Base-by-base conservation (phyloP, 805 yeast genomes). In the Hanseniaspora opuntiae region DNA sequence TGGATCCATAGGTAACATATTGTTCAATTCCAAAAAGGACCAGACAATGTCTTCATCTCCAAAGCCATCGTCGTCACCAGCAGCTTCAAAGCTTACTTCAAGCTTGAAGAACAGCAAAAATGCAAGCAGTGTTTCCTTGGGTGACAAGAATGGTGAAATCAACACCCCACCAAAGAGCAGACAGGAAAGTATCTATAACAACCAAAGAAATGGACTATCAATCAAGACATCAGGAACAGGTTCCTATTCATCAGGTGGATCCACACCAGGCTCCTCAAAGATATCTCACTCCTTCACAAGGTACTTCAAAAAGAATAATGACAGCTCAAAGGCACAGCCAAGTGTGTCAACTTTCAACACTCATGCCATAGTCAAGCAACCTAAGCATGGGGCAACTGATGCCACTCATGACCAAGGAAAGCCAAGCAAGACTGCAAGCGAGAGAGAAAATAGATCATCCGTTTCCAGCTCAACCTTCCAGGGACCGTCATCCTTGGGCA, bases 1-100 rank as follows among this genome's bases (percentile, higher is more conserved):
- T 8, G 64, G 59, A 54, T 67, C 70, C 1, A 55, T 67, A 32
- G 69, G 70, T n/a, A 65, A 60, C 47, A 57, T 66, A 16, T 63
- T 67, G 45, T 65, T 67, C 49, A 64, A 66, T 19, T 65, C 65
- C 25, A 47, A 40, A 30, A 47, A 47, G 32, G 45, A 44, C 16
- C 19, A 19, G 4, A 24, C 51, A 25, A 59, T 63, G 28, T 40
- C 49, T 3, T 55, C 55, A 10, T 57, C 57, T 30, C 53, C 56
- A 8, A 56, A 39, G 12, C 42, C 42, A 30, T 50, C 55, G 16
- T 42, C 55, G 4, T 51, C 56, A 5, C 39, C 56, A 0, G 11
- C 37, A 14, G 30, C 49, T 14, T 52, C 55, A 4, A 54, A 44
- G n/a, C 39, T 49, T 9, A 47, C 48, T 5, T 48, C 53, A 25